Conservation (phyloP, 1,284 basidiomycete genomes). For the Leccinum pachyderme region DNA sequence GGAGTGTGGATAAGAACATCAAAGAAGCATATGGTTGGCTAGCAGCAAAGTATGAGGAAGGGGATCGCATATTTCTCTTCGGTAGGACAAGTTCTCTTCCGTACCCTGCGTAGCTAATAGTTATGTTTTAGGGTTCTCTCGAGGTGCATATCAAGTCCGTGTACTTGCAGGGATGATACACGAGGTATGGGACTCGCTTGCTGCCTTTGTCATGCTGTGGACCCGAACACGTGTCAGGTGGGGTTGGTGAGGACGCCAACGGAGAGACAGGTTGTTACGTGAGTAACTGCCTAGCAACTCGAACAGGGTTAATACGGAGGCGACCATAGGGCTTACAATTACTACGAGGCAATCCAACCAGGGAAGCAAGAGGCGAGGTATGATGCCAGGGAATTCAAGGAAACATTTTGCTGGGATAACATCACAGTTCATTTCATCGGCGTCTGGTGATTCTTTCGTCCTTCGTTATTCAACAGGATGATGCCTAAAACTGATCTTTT, state of each 20-base stretch:
- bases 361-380: constrained; percentile 16
- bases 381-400: constrained; percentile 33
- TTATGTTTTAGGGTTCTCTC: constrained; percentile 39
- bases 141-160: constrained; percentile 39
- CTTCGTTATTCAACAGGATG: background rate
- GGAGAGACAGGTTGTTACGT: constrained; percentile 16
- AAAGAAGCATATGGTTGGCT: constrained; percentile 42
- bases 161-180: constrained; percentile 40
- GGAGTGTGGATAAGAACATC: constrained; percentile 30
- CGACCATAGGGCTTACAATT: constrained; percentile 37
- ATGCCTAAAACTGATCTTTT: background rate
- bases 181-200: constrained; percentile 23
- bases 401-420: constrained; percentile 35
- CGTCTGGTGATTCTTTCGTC: constrained; percentile 32
- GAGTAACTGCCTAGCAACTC: background rate
- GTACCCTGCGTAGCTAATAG: background rate
- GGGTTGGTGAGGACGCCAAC: constrained; percentile 32
- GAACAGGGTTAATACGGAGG: background rate
- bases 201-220: background rate
- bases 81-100: constrained; percentile 23
- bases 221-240: constrained; percentile 18
- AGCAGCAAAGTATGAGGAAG: constrained; percentile 35
- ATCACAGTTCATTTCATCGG: constrained; percentile 41
- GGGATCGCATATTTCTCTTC: constrained; percentile 43
- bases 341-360: constrained; percentile 29